Evolutionary conservation across 1,284 basidiomycete species (phyloP).

Genomic region (Golubevia pallescens): DNA sequence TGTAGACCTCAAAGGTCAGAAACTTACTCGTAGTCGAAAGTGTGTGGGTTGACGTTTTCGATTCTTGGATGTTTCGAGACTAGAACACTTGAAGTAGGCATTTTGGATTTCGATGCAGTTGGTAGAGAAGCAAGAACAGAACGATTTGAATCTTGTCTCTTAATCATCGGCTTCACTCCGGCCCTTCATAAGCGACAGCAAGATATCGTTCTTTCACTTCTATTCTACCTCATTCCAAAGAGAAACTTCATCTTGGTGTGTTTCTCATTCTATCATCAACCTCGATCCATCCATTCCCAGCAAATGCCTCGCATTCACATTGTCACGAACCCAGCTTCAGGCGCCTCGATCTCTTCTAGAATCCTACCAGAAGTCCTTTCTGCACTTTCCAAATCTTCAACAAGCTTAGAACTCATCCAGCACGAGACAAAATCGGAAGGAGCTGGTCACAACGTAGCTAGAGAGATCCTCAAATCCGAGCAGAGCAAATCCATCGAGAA

Average conservation of each 20-base stretch:
- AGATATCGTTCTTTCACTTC: too few species aligned
- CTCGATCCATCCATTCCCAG: too few species aligned
- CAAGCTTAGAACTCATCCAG: background rate
- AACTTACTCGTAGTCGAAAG: background rate
- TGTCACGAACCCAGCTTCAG: constrained; percentile 10
- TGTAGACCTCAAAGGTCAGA: background rate
- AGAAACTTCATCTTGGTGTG: too few species aligned
- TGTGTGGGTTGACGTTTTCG: background rate
- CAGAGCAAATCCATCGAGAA: background rate
- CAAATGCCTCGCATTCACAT: too few species aligned
- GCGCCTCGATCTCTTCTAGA: background rate
- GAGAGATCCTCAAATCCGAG: constrained; percentile 6
- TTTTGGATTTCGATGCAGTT: too few species aligned
- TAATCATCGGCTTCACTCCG: too few species aligned
- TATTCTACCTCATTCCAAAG: too few species aligned
- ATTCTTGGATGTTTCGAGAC: background rate
- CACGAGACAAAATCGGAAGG: constrained; percentile 12
- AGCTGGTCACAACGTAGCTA: constrained; percentile 22
- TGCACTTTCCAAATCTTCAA: constrained; percentile 4
- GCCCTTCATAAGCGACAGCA: too few species aligned
- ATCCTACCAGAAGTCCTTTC: background rate
- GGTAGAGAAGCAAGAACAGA: too few species aligned
- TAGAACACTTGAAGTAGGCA: background rate
- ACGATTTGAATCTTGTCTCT: too few species aligned
- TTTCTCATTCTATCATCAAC: too few species aligned